Evolutionary conservation across 371 early-diverging fungal genomes (phyloP).

Genomic region (Choanephora cucurbitarum): DNA sequence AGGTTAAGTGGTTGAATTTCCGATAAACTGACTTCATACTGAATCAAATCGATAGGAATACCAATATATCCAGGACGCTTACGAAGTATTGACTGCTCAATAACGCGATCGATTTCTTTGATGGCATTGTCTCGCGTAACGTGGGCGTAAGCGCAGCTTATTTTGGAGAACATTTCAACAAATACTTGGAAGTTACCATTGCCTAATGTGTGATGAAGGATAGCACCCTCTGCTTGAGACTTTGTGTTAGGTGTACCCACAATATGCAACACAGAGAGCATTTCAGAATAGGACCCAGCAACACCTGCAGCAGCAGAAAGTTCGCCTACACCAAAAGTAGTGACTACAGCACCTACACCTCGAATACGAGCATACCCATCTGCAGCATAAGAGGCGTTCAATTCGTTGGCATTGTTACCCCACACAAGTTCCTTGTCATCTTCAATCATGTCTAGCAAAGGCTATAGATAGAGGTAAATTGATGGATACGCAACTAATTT

Average conservation of each 20-base stretch:
- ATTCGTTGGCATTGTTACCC: slow-evolving; percentile 46
- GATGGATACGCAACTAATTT: too few species aligned
- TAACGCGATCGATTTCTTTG: slow-evolving; percentile 45
- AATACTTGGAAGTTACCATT: slow-evolving; percentile 54
- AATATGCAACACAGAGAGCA: slow-evolving; percentile 58
- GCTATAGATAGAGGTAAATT: too few species aligned
- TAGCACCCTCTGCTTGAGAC: slow-evolving; percentile 41
- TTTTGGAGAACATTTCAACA: slow-evolving; percentile 34
- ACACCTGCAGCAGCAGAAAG: slow-evolving; percentile 52
- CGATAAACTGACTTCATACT: slow-evolving; percentile 25
- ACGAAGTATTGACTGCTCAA: slow-evolving; percentile 18
- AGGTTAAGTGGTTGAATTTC: slow-evolving; percentile 18
- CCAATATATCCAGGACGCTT: slow-evolving; percentile 50
- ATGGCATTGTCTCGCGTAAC: slow-evolving; percentile 33
- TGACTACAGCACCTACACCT: slow-evolving; percentile 44
- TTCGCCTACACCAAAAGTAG: slow-evolving; percentile 63
- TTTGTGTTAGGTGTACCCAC: slow-evolving; percentile 52
- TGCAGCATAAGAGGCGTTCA: slow-evolving; percentile 53
- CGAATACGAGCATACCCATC: slow-evolving; percentile 54
- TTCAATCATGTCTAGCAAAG: slow-evolving; percentile 33
- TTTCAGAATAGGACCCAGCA: slow-evolving; percentile 56
- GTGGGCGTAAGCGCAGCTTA: slow-evolving; percentile 41
- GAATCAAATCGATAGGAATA: slow-evolving; percentile 48
- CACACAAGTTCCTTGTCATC: slow-evolving; percentile 41
- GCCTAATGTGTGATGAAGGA: slow-evolving; percentile 58